phyloP scores from a whole-genome alignment of 306 rosid species.

The Comarum palustre region DNA sequence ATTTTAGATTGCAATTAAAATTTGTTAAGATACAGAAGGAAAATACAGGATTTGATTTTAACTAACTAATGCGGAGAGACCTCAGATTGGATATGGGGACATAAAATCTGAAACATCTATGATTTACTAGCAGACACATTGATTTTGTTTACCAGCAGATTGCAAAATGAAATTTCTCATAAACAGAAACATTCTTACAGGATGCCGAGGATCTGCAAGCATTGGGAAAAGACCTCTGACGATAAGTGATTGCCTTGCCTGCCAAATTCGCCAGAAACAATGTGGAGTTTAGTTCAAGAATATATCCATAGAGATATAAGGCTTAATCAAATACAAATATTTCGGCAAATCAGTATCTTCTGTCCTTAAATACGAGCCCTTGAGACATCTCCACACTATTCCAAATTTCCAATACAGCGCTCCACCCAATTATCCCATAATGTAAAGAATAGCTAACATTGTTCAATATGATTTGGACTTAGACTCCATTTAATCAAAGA shows the following conservation, averaged over 20 bases:
- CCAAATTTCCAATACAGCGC: background rate
- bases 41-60: too few relatives aligned
- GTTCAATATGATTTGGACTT: background rate
- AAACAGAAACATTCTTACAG: conserved; percentile 46
- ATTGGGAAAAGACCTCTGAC: conserved; percentile 88
- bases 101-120: background rate
- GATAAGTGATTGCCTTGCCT: conserved; percentile 92
- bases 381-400: background rate
- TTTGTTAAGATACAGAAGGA: too few relatives aligned
- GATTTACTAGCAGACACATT: background rate
- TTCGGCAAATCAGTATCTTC: background rate
- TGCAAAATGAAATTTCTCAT: background rate
- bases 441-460: background rate
- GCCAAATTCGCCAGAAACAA: conserved; percentile 16
- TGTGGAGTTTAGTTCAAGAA: background rate
- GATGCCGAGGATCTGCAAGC: conserved; percentile 97
- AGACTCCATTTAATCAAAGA: background rate
- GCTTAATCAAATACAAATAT: background rate
- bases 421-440: background rate
- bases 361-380: background rate
- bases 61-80: background rate
- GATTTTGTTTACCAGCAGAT: background rate
- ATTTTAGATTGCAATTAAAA: too few relatives aligned
- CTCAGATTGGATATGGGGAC: background rate
- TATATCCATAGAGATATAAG: background rate